Conservation (phyloP, 2,329 filamentous ascomycete species). For the Cercospora janseana region DNA sequence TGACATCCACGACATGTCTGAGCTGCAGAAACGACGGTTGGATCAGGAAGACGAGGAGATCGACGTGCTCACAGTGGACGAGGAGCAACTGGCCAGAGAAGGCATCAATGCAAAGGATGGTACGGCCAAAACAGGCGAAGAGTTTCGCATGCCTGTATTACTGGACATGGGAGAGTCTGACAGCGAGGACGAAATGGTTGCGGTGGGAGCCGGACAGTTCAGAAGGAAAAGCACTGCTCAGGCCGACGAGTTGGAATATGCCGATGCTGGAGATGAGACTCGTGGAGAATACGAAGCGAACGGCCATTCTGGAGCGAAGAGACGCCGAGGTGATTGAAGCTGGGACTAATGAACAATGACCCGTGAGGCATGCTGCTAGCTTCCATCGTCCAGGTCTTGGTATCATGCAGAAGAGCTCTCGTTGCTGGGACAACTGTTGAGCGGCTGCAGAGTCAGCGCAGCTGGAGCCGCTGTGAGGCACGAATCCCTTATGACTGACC, state of each 20-base stretch:
- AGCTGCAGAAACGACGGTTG: slow-evolving; percentile 84
- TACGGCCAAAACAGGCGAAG: slow-evolving; percentile 53
- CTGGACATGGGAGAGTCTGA: slow-evolving; percentile 91
- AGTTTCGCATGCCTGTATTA: slow-evolving; percentile 87
- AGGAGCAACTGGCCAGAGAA: slow-evolving; percentile 45
- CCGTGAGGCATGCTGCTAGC: too few species aligned
- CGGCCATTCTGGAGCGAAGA: slow-evolving; percentile 27
- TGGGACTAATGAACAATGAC: neutral
- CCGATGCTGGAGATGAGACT: slow-evolving; percentile 28
- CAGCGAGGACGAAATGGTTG: slow-evolving; percentile 82
- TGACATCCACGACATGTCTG: slow-evolving; percentile 92
- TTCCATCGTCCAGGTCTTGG: too few species aligned
- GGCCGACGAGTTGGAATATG: slow-evolving; percentile 50
- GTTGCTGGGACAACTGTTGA: too few species aligned
- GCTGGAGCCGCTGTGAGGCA: too few species aligned
- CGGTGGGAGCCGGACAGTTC: slow-evolving; percentile 74
- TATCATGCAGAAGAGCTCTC: too few species aligned
- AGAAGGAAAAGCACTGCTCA: slow-evolving; percentile 65
- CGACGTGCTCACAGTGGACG: slow-evolving; percentile 79
- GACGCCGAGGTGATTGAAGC: slow-evolving; percentile 26
- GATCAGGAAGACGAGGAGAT: slow-evolving; percentile 92
- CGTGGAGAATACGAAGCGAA: slow-evolving; percentile 26
- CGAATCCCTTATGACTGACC: too few species aligned
- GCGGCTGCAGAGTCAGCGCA: too few species aligned
- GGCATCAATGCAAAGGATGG: slow-evolving; percentile 45